Evolutionary conservation across 768 basidiomycete species (phyloP).

Genomic region (Serpula lacrymans): DNA sequence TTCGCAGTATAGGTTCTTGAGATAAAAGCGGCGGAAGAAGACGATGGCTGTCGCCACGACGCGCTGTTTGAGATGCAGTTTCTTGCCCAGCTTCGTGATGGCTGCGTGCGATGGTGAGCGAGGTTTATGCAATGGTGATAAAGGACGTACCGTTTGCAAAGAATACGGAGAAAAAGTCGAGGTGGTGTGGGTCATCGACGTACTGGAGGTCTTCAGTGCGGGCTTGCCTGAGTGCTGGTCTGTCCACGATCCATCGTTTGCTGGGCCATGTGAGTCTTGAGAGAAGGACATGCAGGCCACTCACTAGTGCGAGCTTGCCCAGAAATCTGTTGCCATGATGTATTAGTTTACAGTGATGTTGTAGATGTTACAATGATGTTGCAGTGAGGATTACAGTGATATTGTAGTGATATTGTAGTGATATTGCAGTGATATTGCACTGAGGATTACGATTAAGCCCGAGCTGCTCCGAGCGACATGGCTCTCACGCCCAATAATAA

Average conservation of each 20-base stretch:
- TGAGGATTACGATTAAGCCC: too few species aligned
- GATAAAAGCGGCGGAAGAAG: constrained; percentile 95
- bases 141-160: constrained; percentile 70
- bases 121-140: neutral
- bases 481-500: too few species aligned
- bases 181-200: constrained; percentile 69
- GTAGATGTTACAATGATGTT: too few species aligned
- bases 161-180: constrained; percentile 84
- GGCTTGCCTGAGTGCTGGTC: constrained; percentile 70
- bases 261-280: constrained; percentile 38
- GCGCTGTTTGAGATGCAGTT: constrained; percentile 78
- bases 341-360: too few species aligned
- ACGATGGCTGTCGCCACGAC: constrained; percentile 93
- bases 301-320: constrained; percentile 89
- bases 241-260: constrained; percentile 90
- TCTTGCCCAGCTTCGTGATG: constrained; percentile 84
- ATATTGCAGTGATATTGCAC: too few species aligned
- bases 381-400: too few species aligned
- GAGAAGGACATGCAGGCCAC: constrained; percentile 19
- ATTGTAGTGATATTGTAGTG: too few species aligned
- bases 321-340: constrained; percentile 85
- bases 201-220: constrained; percentile 75
- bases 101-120: constrained; percentile 38
- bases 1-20: constrained; percentile 93
- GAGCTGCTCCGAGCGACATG: too few species aligned